Base-by-base conservation (phyloP, 2,329 filamentous ascomycete species). In the Nectriaceae sp. region DNA sequence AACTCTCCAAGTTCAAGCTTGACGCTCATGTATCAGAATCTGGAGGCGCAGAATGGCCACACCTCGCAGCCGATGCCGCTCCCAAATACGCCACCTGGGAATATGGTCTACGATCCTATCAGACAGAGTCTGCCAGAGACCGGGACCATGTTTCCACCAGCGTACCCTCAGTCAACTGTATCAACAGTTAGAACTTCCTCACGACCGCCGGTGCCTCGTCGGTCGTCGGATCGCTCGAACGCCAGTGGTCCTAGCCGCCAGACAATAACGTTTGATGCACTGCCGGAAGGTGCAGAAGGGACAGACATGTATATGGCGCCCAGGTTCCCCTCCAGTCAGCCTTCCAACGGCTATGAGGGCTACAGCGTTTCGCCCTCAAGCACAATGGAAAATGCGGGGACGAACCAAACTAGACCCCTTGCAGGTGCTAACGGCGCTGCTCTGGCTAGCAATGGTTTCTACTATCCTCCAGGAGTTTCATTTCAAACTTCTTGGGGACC, bases 1-100 rank as follows among this genome's bases (percentile, higher is more conserved):
- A 90, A 95, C 62, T 94, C 89, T 3, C 87, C 89, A 1, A 91
- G 85, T 54, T 90, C 90, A 0, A 94, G 89, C 62, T 73, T 96
- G 4, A 92, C 90, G 1, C 79, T 93, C 47, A 82, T 95, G 63
- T 95, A 90, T 64, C 85, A 89, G 50, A 84, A 80, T 57, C 42
- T 50, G 21, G 59, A 62, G 19, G 35, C 48, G 5, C 41, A 42
- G 5, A 36, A 36, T 5, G 44, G 44, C 24, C 29, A 40, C 24
- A 37, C 47, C 5, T 21, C 24, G 8, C 59, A 58, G 20, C 41
- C 51, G 16, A 37, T 39, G 3, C 55, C 47, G 11, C 72, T 75
- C 2, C 73, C 73, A 6, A 70, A 73, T 19, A 79, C 77, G 2
- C 75, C 78, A 1, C 76, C 80, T 0, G 79, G 80, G 2, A 83